These are phyloP conservation scores for Lactarius akahatsu DNA, from an alignment of 768 basidiomycete genomes.

Conservation along the genomic window DNA sequence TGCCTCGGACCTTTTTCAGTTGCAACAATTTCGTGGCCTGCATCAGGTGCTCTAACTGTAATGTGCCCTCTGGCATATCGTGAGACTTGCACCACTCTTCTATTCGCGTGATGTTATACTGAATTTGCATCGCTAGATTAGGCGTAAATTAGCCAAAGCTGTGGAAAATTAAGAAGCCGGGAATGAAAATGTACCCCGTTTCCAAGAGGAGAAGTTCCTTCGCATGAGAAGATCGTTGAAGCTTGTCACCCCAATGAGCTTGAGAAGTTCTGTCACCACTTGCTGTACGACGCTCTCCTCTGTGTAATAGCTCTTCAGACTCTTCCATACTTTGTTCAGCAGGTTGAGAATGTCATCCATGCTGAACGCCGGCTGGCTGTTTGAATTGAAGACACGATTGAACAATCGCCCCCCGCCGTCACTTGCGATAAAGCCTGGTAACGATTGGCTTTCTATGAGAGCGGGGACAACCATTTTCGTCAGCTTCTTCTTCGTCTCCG, in stretches of 20 bases:
- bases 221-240: slow-evolving; percentile 99
- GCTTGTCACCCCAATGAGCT: slow-evolving; percentile 92
- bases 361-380: slow-evolving; percentile 84
- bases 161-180: neutral
- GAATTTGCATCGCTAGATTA: slow-evolving; percentile 94
- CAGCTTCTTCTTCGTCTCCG: slow-evolving; percentile 94
- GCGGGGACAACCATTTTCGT: slow-evolving; percentile 99
- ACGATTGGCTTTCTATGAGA: slow-evolving; percentile 93
- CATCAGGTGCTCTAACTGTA: slow-evolving; percentile 98
- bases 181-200: slow-evolving; percentile 70
- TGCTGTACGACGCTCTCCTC: slow-evolving; percentile 97
- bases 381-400: slow-evolving; percentile 86
- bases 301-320: slow-evolving; percentile 97
- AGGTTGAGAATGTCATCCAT: slow-evolving; percentile 99
- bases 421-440: slow-evolving; percentile 95
- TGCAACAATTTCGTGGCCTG: slow-evolving; percentile 98
- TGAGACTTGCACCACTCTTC: slow-evolving; percentile 99
- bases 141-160: slow-evolving; percentile 1
- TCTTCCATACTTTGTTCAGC: slow-evolving; percentile 97
- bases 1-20: slow-evolving; percentile 79
- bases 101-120: slow-evolving; percentile 97
- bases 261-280: slow-evolving; percentile 90
- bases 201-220: slow-evolving; percentile 99
- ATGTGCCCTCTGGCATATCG: slow-evolving; percentile 97
- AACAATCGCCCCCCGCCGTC: slow-evolving; percentile 93